These are phyloP conservation scores for Plasmodium falciparum DNA, from an alignment of 169 alveolate species.

Conservation along the genomic window DNA sequence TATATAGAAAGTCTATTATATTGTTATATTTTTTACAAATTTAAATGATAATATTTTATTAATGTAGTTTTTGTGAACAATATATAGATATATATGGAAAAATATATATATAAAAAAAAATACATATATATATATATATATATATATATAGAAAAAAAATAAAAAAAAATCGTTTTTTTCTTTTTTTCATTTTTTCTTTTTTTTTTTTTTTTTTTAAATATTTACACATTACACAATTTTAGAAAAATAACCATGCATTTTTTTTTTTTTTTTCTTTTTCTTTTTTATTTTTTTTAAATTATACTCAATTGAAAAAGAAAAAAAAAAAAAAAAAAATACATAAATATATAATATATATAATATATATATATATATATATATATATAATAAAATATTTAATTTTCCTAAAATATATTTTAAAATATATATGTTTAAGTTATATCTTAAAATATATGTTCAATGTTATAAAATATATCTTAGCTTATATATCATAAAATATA, in stretches of 20 bases:
- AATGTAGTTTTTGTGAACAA: background rate
- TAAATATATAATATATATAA: background rate
- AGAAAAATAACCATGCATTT: slow-evolving; percentile 17
- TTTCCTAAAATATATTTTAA: slow-evolving; percentile 9
- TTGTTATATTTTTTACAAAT: slow-evolving; percentile 31
- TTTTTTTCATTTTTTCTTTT: no score
- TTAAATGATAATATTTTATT: slow-evolving; percentile 16
- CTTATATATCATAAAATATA: no score
- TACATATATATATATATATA: no score
- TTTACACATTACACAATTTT: slow-evolving; percentile 16
- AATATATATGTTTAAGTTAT: background rate
- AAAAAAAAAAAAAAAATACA: slow-evolving; percentile 9
- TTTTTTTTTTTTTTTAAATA: background rate
- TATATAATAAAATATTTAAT: slow-evolving; percentile 6
- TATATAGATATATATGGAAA: background rate
- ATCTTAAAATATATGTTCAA: no score
- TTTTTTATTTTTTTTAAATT: no score
- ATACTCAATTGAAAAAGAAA: no score
- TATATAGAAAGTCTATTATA: no score
- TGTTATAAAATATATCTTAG: background rate
- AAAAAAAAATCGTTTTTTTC: no score
- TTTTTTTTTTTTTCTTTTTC: background rate
- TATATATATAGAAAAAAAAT: no score
- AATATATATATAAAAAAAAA: slow-evolving; percentile 5
- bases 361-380: no score